phyloP scores from a whole-genome alignment of 1,284 basidiomycete species.

The Clitocybe nebularis region DNA sequence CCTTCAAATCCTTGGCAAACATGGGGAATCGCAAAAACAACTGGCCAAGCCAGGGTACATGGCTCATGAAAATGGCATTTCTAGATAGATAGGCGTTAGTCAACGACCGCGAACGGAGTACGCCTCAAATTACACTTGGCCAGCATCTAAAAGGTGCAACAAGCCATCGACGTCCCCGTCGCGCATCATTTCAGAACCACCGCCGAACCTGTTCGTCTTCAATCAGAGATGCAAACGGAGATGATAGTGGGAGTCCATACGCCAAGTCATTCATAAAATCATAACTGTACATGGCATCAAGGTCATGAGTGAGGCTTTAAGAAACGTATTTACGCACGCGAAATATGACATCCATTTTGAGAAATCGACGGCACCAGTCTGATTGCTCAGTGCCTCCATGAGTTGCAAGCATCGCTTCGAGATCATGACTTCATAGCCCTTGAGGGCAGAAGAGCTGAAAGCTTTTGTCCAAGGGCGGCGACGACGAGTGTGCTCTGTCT shows the following conservation, averaged over 20 bases:
- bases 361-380: conserved; percentile 35
- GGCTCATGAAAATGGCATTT: conserved; percentile 30
- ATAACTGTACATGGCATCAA: conserved; percentile 36
- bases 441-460: conserved; percentile 46
- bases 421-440: conserved; percentile 49
- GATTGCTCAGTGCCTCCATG: conserved; percentile 33
- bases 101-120: background rate
- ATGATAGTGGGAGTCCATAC: conserved; percentile 39
- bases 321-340: conserved; percentile 35
- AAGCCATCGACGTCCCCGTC: conserved; percentile 32
- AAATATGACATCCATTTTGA: conserved; percentile 49
- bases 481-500: conserved; percentile 42
- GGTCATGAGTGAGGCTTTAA: conserved; percentile 7
- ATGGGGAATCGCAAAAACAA: conserved; percentile 24
- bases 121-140: conserved; percentile 26
- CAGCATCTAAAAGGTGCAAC: conserved; percentile 32
- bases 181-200: conserved; percentile 38
- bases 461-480: conserved; percentile 55
- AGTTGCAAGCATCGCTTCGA: conserved; percentile 38
- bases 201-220: conserved; percentile 10
- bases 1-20: conserved; percentile 26
- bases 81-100: conserved; percentile 14
- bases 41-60: conserved; percentile 33
- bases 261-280: conserved; percentile 65
- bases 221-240: too few relatives aligned